Evolutionary conservation across 1,284 basidiomycete genomes (phyloP), one percentile per base, ranked within the genome.

Genomic region (Neolentinus lepideus): DNA sequence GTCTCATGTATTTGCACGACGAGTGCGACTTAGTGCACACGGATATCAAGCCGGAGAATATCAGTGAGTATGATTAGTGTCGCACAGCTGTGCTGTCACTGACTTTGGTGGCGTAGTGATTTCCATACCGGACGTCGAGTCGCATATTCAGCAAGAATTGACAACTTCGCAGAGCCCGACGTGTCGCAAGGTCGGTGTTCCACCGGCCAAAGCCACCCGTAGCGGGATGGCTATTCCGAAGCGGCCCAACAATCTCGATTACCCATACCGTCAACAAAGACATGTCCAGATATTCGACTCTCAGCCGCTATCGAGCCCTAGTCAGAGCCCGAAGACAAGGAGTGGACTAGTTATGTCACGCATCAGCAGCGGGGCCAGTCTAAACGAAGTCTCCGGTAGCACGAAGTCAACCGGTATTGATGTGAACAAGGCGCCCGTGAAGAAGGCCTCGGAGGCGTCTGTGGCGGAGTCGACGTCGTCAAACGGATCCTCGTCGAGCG

Each of bases 1-100:
- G 91, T n/a, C 77, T 95, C 59, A 86, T 94, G 69, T 95, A 94
- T 70, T 81, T 95, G 54, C 92, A 95, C 63, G 88, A 92, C 51
- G 89, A 92, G 69, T 94, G 92, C 69, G 88, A 91, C 64, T 79
- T 93, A 33, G 89, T 93, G 33, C 89, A 91, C 65, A 90, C 88
- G 27, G 92, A 95, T 67, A 89, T 95, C 61, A 95, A 95, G 70
- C 92, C 92, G 55, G 92, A 95, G 74, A 95, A 95, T 67, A 94
- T 95, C 60, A 77, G 93, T 81, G 75, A 80, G 81, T 81, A 54
- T 54, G 22, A 16, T 59, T 38, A 52, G 58, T 60, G 51, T 53
- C 11, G 21, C 52, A 35, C 33, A 38, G 33, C 38, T 11, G 27
- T 19, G 21, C 38, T 54, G 45, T 43, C 53, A 50, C 47, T 29